Evolutionary conservation across 257 asterid genomes (phyloP).

Genomic region (Scutellaria minor): DNA sequence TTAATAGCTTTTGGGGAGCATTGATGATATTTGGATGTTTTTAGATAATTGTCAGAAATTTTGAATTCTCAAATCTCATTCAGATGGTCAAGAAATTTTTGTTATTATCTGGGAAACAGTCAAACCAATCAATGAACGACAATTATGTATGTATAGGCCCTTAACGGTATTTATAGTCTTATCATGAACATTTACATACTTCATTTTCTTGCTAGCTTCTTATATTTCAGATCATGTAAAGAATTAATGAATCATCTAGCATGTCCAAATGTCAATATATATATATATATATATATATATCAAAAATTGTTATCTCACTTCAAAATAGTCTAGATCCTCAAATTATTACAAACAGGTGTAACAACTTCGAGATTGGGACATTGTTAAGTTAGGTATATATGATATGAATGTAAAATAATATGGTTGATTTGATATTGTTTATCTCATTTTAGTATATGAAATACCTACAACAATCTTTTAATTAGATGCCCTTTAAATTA

Average conservation of each 20-base stretch:
- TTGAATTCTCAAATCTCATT: neutral
- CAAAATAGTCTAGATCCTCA: no score
- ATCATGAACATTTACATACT: neutral
- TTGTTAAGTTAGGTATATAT: no score
- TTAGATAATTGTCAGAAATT: neutral
- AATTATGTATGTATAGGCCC: neutral
- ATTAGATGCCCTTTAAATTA: no score
- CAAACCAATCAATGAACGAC: neutral
- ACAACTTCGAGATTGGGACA: no score
- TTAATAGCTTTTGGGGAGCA: no score
- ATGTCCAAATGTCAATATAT: neutral
- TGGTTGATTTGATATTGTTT: no score
- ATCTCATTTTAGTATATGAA: no score
- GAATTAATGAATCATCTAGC: neutral
- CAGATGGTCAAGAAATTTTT: neutral
- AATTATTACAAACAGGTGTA: neutral
- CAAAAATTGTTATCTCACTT: neutral
- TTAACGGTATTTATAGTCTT: conserved; percentile 8
- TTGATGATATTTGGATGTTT: conserved; percentile 8
- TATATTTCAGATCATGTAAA: neutral
- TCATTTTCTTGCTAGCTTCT: neutral
- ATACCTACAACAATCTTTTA: no score
- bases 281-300: neutral
- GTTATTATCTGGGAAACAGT: neutral
- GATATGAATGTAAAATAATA: no score